A percentile compares a stretch with the other conserved stretches of the same genome.
These are phyloP conservation scores for Maudiozyma turicensis DNA, from an alignment of 805 yeast genomes.

Conservation along the genomic window DNA sequence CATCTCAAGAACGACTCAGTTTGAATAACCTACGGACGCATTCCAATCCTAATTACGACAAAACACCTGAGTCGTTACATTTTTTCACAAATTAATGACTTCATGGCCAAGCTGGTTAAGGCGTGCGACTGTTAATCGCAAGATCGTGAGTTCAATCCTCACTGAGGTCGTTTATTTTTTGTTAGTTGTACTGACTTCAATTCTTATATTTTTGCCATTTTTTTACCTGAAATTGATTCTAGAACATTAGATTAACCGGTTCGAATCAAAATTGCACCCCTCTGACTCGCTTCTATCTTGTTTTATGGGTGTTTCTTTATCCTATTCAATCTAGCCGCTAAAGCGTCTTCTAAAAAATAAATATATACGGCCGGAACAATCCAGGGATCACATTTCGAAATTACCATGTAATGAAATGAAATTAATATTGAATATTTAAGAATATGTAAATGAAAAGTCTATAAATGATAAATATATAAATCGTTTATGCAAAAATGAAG, in stretches of 20 bases:
- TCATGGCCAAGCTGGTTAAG: constrained; percentile 53
- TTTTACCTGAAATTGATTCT: too few species aligned
- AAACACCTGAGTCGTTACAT: too few species aligned
- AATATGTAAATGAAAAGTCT: background rate
- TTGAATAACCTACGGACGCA: too few species aligned
- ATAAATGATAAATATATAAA: background rate
- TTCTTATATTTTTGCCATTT: too few species aligned
- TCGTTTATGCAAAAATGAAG: background rate
- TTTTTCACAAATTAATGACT: constrained; percentile 23
- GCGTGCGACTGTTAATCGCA: constrained; percentile 59
- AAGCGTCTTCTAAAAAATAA: background rate
- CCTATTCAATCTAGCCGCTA: too few species aligned
- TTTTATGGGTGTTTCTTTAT: too few species aligned
- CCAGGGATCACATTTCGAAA: background rate
- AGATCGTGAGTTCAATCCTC: constrained; percentile 55
- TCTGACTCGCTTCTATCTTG: too few species aligned
- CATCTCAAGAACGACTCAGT: too few species aligned
- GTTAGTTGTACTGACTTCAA: too few species aligned
- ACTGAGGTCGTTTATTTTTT: constrained; percentile 36
- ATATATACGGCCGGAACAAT: background rate
- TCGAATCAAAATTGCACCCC: too few species aligned
- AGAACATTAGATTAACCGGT: too few species aligned
- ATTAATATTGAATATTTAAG: background rate
- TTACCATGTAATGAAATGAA: background rate
- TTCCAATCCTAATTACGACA: too few species aligned